These are phyloP conservation scores for Diplodia seriata DNA, from an alignment of 2,329 filamentous ascomycete species.

Conservation along the genomic window DNA sequence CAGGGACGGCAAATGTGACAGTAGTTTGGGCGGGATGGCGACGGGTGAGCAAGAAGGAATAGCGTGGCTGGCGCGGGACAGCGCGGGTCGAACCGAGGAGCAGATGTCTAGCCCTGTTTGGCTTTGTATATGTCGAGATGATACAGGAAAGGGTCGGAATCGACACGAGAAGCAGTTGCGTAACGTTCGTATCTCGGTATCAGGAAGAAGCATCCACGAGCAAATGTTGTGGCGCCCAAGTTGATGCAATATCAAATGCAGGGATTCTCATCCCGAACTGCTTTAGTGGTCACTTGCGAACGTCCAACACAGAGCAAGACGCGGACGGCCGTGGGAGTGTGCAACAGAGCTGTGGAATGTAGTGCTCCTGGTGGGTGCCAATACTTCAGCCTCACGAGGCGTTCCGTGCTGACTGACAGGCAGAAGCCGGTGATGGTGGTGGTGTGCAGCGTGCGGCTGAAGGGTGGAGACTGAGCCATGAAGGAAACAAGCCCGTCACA, in stretches of 20 bases:
- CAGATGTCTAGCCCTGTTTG: conserved; percentile 6
- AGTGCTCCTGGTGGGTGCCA: background rate
- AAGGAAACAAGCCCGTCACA: background rate
- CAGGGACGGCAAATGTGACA: conserved; percentile 17
- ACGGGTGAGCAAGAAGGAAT: background rate
- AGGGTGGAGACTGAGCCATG: background rate
- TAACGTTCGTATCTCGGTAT: background rate
- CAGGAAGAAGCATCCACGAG: background rate
- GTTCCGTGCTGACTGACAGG: conserved; percentile 9
- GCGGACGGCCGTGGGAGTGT: no score
- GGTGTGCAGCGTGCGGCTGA: conserved; percentile 18
- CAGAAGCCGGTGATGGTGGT: background rate
- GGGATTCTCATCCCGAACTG: background rate
- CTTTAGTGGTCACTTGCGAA: background rate
- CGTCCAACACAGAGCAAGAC: background rate
- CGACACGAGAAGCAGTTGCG: conserved; percentile 11
- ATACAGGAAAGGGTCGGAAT: background rate
- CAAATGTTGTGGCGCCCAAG: background rate
- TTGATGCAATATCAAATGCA: background rate
- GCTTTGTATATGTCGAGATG: conserved; percentile 12
- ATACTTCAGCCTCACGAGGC: conserved; percentile 10
- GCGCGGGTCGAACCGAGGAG: conserved; percentile 27
- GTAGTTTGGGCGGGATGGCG: background rate
- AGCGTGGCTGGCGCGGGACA: conserved; percentile 3
- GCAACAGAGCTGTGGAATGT: no score